These are phyloP conservation scores for Ocimum tenuiflorum DNA, from an alignment of 257 asterid species.

Conservation along the genomic window DNA sequence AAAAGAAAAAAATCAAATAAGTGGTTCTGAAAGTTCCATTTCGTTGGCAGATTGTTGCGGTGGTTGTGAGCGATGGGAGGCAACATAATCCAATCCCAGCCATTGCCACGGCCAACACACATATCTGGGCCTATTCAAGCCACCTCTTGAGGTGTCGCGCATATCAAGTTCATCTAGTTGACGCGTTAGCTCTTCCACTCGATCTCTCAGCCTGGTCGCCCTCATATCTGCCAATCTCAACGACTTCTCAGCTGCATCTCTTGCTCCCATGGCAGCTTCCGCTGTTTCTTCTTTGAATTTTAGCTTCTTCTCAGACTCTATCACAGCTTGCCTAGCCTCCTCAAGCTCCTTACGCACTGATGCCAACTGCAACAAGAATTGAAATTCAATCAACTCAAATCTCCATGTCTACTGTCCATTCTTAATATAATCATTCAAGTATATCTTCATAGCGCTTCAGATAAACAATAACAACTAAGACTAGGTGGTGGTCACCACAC, in stretches of 20 bases:
- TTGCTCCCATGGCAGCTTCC: constrained; percentile 93
- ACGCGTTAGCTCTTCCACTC: constrained; percentile 80
- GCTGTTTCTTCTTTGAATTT: constrained; percentile 93
- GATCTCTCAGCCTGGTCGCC: constrained; percentile 77
- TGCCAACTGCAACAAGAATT: constrained; percentile 59
- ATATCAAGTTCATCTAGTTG: constrained; percentile 79
- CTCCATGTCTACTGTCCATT: not conserved
- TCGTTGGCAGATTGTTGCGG: constrained; percentile 57
- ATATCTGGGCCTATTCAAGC: constrained; percentile 61
- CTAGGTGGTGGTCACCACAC: not conserved
- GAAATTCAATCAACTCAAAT: constrained; percentile 10
- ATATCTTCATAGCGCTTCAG: not conserved
- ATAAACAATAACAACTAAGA: not conserved
- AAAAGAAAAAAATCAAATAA: constrained; percentile 41
- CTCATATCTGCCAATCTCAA: constrained; percentile 81
- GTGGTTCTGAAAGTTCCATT: constrained; percentile 99
- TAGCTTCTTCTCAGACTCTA: constrained; percentile 72
- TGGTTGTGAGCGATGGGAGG: constrained; percentile 36
- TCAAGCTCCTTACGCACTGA: constrained; percentile 68
- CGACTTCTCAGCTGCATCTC: constrained; percentile 95
- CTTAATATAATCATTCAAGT: not conserved
- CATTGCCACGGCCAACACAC: constrained; percentile 99
- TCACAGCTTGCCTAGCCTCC: constrained; percentile 70
- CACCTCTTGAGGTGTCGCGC: constrained; percentile 43
- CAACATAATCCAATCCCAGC: constrained; percentile 84